Evolutionary conservation across 2,329 filamentous ascomycete genomes (phyloP).

Genomic region (Cryphonectria japonica): DNA sequence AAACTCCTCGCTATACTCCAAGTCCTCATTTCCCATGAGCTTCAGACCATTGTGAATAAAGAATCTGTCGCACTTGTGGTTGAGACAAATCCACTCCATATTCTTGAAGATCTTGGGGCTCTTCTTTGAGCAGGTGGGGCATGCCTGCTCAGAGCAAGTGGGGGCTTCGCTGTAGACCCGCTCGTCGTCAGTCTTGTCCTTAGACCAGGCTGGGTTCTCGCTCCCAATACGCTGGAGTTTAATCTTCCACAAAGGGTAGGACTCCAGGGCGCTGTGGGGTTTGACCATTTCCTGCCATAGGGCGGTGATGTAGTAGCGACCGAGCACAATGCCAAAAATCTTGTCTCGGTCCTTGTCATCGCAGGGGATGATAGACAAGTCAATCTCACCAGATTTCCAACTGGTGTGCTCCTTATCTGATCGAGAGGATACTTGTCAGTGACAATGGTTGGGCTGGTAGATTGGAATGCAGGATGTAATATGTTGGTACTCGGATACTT

Average conservation of each 20-base stretch:
- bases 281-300: constrained; percentile 67
- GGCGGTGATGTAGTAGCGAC: constrained; percentile 69
- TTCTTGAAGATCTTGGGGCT: constrained; percentile 15
- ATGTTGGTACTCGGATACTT: constrained; percentile 31
- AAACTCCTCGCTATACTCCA: constrained; percentile 61
- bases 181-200: background rate
- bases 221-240: constrained; percentile 68
- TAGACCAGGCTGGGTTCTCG: constrained; percentile 61
- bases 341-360: constrained; percentile 54
- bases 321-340: constrained; percentile 64
- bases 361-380: constrained; percentile 38
- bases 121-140: background rate
- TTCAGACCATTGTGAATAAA: constrained; percentile 1
- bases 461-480: background rate
- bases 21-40: constrained; percentile 30
- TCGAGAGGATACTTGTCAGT: background rate
- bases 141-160: background rate
- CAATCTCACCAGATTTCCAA: constrained; percentile 31
- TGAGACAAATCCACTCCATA: constrained; percentile 18
- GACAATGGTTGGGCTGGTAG: constrained; percentile 20
- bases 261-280: constrained; percentile 4
- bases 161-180: background rate
- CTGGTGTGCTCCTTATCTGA: constrained; percentile 53
- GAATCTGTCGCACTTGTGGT: background rate
- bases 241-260: constrained; percentile 51